phyloP scores from a whole-genome alignment of 1,284 basidiomycete genomes.

The Cutaneotrichosporon arboriforme region DNA sequence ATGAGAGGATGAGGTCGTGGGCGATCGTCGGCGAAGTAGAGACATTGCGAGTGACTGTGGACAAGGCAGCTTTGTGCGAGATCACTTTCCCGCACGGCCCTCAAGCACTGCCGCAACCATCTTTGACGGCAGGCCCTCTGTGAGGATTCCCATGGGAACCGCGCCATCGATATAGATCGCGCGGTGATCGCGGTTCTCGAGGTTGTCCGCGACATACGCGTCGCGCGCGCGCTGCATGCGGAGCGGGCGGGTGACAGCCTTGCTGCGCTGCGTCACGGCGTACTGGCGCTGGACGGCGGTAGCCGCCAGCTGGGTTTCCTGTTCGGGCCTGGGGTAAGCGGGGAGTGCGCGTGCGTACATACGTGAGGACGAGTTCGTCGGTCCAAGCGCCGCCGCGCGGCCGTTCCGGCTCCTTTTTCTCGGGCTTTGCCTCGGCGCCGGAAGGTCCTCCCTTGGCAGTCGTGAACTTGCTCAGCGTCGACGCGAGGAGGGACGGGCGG shows the following conservation, averaged over 20 bases:
- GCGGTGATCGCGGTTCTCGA: conserved; percentile 1
- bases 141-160: conserved; percentile 12
- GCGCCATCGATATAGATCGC: conserved; percentile 7
- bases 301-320: conserved; percentile 11
- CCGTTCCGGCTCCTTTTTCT: conserved; percentile 8
- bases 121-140: conserved; percentile 9
- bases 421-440: background rate
- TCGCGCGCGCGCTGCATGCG: conserved; percentile 30
- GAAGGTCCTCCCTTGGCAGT: background rate
- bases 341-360: background rate
- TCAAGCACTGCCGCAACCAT: conserved; percentile 16
- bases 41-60: too few relatives aligned
- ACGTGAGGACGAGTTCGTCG: conserved; percentile 19
- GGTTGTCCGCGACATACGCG: conserved; percentile 21
- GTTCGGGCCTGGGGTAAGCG: conserved; percentile 12
- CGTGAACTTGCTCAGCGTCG: conserved; percentile 12
- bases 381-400: conserved; percentile 15
- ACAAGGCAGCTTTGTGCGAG: too few relatives aligned
- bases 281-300: conserved; percentile 1
- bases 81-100: background rate
- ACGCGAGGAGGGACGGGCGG: conserved; percentile 9
- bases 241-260: conserved; percentile 13
- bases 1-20: too few relatives aligned
- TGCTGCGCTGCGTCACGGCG: conserved; percentile 5
- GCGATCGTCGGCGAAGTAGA: too few relatives aligned